A percentile compares a stretch with the other conserved stretches of the same genome.
phyloP scores from a whole-genome alignment of 2,329 filamentous ascomycete genomes.

The Aspergillus amoenus region DNA sequence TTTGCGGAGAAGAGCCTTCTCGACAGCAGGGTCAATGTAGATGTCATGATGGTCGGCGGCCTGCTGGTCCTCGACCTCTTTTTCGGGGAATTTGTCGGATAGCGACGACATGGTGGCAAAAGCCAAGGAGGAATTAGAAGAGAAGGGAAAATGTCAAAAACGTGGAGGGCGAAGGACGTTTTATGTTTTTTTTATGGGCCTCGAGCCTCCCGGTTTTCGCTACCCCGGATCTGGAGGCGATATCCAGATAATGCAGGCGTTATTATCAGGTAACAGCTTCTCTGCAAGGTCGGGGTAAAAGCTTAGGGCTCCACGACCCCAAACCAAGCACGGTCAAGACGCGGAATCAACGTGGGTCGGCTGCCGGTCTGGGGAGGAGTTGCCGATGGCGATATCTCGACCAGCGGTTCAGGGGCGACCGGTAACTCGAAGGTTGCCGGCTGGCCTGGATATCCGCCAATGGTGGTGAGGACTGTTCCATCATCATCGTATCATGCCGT shows the following conservation, averaged over 20 bases:
- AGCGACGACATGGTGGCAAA: constrained; percentile 1
- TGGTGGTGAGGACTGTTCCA: background rate
- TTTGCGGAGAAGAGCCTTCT: constrained; percentile 9
- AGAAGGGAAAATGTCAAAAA: background rate
- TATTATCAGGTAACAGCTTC: background rate
- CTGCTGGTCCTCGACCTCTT: constrained; percentile 1
- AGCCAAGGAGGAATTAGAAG: too few species aligned
- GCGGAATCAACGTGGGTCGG: background rate
- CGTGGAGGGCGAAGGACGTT: background rate
- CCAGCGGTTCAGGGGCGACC: background rate
- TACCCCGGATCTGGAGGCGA: background rate
- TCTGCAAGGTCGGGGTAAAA: background rate
- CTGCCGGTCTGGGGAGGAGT: background rate
- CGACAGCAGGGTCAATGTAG: constrained; percentile 10
- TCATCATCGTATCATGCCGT: background rate
- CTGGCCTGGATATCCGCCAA: background rate
- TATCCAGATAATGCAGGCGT: background rate
- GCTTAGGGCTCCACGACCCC: background rate
- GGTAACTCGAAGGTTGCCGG: background rate
- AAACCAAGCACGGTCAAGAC: background rate
- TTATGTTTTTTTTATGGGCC: background rate
- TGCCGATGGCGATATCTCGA: background rate
- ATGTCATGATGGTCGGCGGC: constrained; percentile 7
- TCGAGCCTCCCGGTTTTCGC: background rate
- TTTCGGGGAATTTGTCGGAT: constrained; percentile 1